Evolutionary conservation across 1,139 yeast genomes (phyloP).

Genomic region (Diutina sp.): DNA sequence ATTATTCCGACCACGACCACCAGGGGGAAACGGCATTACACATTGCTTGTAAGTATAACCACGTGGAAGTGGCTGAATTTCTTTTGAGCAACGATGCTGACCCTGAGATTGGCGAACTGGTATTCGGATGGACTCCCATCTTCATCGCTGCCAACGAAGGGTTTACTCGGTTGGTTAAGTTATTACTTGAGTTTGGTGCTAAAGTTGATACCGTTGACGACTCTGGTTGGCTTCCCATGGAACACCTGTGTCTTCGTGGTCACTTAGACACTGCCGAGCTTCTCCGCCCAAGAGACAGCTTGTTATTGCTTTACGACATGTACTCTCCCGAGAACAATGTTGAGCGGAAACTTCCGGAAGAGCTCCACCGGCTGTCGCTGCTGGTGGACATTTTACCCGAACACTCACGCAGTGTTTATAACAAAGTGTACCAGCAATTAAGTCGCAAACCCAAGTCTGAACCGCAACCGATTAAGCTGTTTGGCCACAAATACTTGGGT

Average conservation of each 20-base stretch:
- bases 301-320: constrained; percentile 24
- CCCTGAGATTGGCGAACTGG: constrained; percentile 61
- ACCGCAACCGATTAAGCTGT: constrained; percentile 55
- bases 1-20: constrained; percentile 46
- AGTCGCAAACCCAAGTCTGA: constrained; percentile 3
- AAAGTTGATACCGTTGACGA: constrained; percentile 51
- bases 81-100: constrained; percentile 51
- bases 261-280: constrained; percentile 60
- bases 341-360: not conserved
- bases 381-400: constrained; percentile 2
- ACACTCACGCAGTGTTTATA: not conserved
- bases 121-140: constrained; percentile 93
- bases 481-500: constrained; percentile 70
- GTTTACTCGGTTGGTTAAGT: constrained; percentile 37
- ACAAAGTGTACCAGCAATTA: not conserved
- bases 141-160: constrained; percentile 92
- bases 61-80: constrained; percentile 38
- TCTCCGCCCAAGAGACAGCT: constrained; percentile 32
- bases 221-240: constrained; percentile 96
- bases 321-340: constrained; percentile 25
- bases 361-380: not conserved
- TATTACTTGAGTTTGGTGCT: constrained; percentile 43
- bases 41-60: constrained; percentile 60
- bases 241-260: constrained; percentile 88
- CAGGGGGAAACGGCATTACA: constrained; percentile 73